These are phyloP conservation scores for Zymoseptoria crescenta DNA, from an alignment of 2,329 filamentous ascomycete genomes.

Conservation along the genomic window DNA sequence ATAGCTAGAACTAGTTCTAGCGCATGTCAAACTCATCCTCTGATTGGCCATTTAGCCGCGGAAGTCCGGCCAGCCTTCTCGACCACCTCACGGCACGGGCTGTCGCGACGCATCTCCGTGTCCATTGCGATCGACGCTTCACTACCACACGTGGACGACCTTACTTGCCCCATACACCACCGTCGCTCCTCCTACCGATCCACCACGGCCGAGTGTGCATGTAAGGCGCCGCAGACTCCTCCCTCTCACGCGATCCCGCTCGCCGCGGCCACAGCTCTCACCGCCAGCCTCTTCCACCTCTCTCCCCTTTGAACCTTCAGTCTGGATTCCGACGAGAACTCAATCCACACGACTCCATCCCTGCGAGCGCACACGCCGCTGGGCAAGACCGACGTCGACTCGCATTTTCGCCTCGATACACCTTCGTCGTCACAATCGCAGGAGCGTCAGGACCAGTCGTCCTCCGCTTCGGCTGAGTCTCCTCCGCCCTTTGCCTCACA, in stretches of 20 bases:
- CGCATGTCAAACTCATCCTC: not conserved
- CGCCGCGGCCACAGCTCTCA: not conserved
- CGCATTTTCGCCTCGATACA: constrained; percentile 22
- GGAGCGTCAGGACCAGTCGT: constrained; percentile 19
- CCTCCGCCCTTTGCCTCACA: constrained; percentile 60
- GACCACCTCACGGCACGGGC: not conserved
- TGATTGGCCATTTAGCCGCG: not conserved
- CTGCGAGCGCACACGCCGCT: constrained; percentile 20
- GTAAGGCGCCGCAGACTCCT: not conserved
- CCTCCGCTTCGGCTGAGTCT: constrained; percentile 41
- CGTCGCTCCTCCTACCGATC: not conserved
- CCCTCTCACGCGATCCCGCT: not conserved
- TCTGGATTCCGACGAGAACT: constrained; percentile 29
- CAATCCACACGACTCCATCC: constrained; percentile 28
- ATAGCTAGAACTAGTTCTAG: too few species aligned
- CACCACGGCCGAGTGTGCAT: not conserved
- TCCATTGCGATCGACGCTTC: not conserved
- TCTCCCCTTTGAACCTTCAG: constrained; percentile 11
- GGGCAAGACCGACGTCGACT: constrained; percentile 26
- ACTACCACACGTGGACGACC: not conserved
- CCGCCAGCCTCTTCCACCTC: not conserved
- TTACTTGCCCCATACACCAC: not conserved
- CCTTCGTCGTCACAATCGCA: constrained; percentile 6
- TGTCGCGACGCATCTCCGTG: not conserved
- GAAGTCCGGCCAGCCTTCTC: not conserved